phyloP scores from a whole-genome alignment of 495 filamentous ascomycete species.

The Aspergillus sclerotiicarbonarius region DNA sequence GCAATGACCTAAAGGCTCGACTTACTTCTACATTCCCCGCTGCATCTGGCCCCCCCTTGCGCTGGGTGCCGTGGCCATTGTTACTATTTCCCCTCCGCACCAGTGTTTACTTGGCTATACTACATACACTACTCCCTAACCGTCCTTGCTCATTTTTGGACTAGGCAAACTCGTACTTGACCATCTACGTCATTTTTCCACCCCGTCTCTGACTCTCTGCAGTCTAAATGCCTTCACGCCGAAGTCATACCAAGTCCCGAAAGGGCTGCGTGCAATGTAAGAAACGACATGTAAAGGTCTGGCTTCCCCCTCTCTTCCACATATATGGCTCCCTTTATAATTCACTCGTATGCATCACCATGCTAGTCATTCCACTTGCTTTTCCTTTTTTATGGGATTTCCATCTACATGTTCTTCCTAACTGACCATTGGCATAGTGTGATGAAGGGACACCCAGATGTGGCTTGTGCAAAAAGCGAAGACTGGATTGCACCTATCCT shows the following conservation, averaged over 20 bases:
- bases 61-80: too few species aligned
- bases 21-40: too few species aligned
- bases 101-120: too few species aligned
- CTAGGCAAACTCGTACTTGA: background rate
- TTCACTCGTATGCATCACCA: background rate
- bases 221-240: slow-evolving; percentile 25
- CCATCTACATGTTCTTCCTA: background rate
- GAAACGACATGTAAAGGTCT: slow-evolving; percentile 27
- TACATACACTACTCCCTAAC: background rate
- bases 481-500: slow-evolving; percentile 37
- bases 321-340: background rate
- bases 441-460: slow-evolving; percentile 37
- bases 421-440: slow-evolving; percentile 26
- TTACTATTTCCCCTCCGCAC: too few species aligned
- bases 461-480: slow-evolving; percentile 36
- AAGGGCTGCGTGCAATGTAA: slow-evolving; percentile 29
- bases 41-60: too few species aligned
- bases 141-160: background rate
- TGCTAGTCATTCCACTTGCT: too few species aligned
- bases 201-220: background rate
- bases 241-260: slow-evolving; percentile 30
- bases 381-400: background rate
- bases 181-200: background rate
- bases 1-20: background rate
- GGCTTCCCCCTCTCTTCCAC: background rate